Percentiles rank a stretch among this genome's conserved stretches.
These are phyloP conservation scores for Calonectria fujianensis DNA, from an alignment of 2,329 filamentous ascomycete species.

Conservation along the genomic window DNA sequence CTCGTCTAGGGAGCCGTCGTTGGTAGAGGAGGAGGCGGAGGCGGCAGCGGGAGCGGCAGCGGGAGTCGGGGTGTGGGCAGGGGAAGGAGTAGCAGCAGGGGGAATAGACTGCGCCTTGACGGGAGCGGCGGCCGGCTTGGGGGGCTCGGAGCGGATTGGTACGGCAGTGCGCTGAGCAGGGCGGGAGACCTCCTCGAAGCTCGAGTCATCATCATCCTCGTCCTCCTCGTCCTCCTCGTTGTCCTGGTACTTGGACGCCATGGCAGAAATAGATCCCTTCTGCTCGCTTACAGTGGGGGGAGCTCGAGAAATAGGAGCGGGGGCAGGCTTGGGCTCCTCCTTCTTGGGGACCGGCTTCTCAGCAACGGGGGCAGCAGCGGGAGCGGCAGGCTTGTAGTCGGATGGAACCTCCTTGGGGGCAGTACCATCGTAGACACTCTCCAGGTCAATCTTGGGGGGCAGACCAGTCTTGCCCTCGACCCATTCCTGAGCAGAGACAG, in stretches of 20 bases:
- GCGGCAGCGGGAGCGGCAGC: slow-evolving; percentile 43
- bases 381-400: slow-evolving; percentile 77
- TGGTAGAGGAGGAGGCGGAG: slow-evolving; percentile 57
- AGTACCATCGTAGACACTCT: slow-evolving; percentile 91
- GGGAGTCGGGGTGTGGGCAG: slow-evolving; percentile 59
- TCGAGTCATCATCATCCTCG: slow-evolving; percentile 81
- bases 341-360: slow-evolving; percentile 61
- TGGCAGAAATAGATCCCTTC: slow-evolving; percentile 88
- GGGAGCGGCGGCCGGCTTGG: slow-evolving; percentile 65
- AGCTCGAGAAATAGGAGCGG: slow-evolving; percentile 64
- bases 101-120: slow-evolving; percentile 51
- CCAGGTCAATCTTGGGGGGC: slow-evolving; percentile 94
- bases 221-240: slow-evolving; percentile 78
- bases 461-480: slow-evolving; percentile 87
- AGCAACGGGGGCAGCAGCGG: slow-evolving; percentile 65
- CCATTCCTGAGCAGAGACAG: slow-evolving; percentile 88
- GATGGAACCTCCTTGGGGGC: slow-evolving; percentile 85
- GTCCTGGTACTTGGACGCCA: slow-evolving; percentile 92
- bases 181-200: slow-evolving; percentile 90
- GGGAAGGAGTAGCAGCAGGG: slow-evolving; percentile 47
- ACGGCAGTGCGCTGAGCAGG: slow-evolving; percentile 77
- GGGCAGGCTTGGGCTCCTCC: slow-evolving; percentile 71
- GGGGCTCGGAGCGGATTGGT: slow-evolving; percentile 59
- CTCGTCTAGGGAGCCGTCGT: slow-evolving; percentile 80
- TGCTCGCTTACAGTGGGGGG: slow-evolving; percentile 87